Evolutionary conservation across 257 asterid species (phyloP), one percentile per base, ranked within the genome.

Genomic region (Solanum okadae): DNA sequence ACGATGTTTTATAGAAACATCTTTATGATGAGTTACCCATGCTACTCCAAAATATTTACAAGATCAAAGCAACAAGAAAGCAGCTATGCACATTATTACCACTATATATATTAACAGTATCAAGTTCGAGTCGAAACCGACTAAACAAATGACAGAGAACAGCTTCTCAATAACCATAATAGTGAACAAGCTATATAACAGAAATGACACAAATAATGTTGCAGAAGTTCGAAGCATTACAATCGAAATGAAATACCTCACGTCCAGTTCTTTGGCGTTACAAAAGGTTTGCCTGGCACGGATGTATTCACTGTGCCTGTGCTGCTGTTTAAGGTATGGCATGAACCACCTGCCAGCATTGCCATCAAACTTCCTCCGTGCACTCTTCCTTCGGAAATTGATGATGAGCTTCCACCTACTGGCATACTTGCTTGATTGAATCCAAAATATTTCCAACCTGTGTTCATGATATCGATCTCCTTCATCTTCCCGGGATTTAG

Each of bases 361-460:
- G 98, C 93, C 94, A 96, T 88, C 87, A 96, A 90, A 89, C 93
- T 94, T 90, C 99, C 99, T 40, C 99, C 99, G 42, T 96, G 99
- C 90, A 96, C 98, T 90, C 99, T 93, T 83, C 99, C 99, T 91
- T 96, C 98, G 2, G 97, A 92, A 27, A 91, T 91, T 93, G 90
- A 88, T 9, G 85, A 89, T 4, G 93, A 75, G 22, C 87, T 89
- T 88, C 90, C 38, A 79, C 65, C 25, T n/a, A 78, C 88, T 13
- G 91, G 87, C 88, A 42, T 23, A 88, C 77, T 88, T 35, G 71
- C 68, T 88, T 90, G 92, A 84, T 79, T 90, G 78, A 88, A 16
- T 38, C 88, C 86, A 6, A 70, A 61, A 78, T 27, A 71, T 86
- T 88, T 90, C 94, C 92, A 92, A 65, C 82, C 93, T 89, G 87